Conservation (phyloP, 768 basidiomycete species). For the Suillus brevipes region DNA sequence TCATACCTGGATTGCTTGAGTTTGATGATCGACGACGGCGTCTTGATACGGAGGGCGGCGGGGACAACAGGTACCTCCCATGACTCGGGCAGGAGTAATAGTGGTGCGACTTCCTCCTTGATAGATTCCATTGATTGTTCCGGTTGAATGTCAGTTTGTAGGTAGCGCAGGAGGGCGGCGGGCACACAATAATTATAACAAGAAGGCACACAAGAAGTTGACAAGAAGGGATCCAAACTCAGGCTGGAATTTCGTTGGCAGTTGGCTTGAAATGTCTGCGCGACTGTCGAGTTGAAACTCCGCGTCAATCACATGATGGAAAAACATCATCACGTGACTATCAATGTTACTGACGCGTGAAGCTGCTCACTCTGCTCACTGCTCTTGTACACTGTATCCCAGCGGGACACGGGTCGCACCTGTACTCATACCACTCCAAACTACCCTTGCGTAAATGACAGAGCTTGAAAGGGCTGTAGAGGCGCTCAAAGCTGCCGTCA, state of each 20-base stretch:
- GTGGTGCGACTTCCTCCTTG: conserved; percentile 19
- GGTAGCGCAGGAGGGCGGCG: conserved; percentile 15
- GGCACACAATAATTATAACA: background rate
- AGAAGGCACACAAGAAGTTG: background rate
- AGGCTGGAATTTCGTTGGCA: conserved; percentile 1
- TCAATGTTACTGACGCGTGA: background rate
- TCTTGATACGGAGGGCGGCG: background rate
- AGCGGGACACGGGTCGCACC: background rate
- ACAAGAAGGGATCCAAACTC: conserved; percentile 11
- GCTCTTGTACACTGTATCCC: background rate
- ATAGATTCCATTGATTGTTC: conserved; percentile 21
- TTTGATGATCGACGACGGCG: conserved; percentile 7
- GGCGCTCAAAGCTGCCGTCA: conserved; percentile 31
- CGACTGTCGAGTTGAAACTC: conserved; percentile 23
- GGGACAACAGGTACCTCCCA: conserved; percentile 5
- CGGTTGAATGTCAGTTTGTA: background rate
- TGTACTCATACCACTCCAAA: background rate
- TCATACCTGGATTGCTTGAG: conserved; percentile 35
- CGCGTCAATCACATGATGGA: conserved; percentile 31
- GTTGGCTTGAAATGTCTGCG: conserved; percentile 15
- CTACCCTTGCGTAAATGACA: conserved; percentile 9
- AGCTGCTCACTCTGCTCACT: background rate
- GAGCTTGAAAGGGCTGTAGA: conserved; percentile 32
- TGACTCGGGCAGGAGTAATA: conserved; percentile 8
- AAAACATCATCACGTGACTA: conserved; percentile 29